Evolutionary conservation across 306 rosid genomes (phyloP), one percentile per base, ranked within the genome.

Genomic region (Castanea mollissima): DNA sequence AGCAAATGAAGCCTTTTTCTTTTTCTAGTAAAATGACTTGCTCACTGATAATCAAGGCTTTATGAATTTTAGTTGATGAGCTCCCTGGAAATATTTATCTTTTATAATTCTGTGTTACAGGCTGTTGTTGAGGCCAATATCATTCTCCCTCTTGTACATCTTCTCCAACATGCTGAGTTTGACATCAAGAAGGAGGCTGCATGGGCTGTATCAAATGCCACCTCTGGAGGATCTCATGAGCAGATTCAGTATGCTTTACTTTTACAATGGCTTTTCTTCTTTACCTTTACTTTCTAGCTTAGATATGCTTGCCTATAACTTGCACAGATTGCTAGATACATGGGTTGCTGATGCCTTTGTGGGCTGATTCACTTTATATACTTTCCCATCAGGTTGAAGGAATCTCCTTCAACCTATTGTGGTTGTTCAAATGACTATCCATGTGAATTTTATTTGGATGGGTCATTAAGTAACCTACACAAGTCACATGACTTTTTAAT

Each of bases 161-260:
- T 91, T 80, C 93, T 91, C 65, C 86, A 87, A 81, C 62, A 80
- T 77, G 88, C 93, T 3, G 96, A 91, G 71, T 89, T 91, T 64
- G 92, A 89, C 31, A 82, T 91, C 68, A 91, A 91, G 89, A 91
- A 87, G 87, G 96, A 91, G 81, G 96, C 96, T 69, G 93, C 91
- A 5, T 91, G 93, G 96, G 96, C 91, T 20, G 81, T 91, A 74
- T 87, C 91, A 55, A 91, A 91, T 84, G 93, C 91, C 51, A 91
- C 91, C 64, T 89, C 91, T 51, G 93, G 91, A 55, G 96, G 96
- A 52, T 85, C 91, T 74, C 87, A 84, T 73, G 93, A 89, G 51
- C 96, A 91, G 84, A 87, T 91, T 67, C 86, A 89, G 93, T 91
- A 91, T 68, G 89, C 34, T 81, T 72, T 21, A 56, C 55, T 62